Percentiles rank a stretch among this genome's conserved stretches.
These are phyloP conservation scores for Naganishia liquefaciens DNA, from an alignment of 1,284 basidiomycete species.

Conservation along the genomic window DNA sequence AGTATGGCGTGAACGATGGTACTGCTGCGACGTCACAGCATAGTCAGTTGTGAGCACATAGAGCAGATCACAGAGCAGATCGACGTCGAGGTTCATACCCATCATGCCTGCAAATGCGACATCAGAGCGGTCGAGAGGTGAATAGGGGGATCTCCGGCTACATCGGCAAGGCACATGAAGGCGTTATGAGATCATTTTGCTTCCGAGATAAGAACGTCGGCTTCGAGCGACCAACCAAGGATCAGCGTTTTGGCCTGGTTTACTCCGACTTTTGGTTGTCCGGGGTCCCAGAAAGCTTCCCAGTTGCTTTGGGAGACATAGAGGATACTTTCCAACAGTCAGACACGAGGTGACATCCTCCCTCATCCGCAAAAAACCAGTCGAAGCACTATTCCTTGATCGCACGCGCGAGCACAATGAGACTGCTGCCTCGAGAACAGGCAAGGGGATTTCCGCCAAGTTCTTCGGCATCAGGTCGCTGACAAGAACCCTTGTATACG, in stretches of 20 bases:
- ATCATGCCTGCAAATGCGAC: too few species aligned
- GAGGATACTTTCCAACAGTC: too few species aligned
- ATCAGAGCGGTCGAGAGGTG: too few species aligned
- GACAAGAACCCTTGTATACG: slow-evolving; percentile 28
- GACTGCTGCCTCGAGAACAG: slow-evolving; percentile 34
- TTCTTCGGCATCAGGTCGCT: slow-evolving; percentile 34
- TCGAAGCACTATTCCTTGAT: background rate
- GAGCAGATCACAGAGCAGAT: too few species aligned
- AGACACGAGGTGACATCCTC: background rate
- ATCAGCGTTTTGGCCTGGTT: background rate
- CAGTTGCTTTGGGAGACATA: too few species aligned
- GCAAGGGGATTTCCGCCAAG: slow-evolving; percentile 11
- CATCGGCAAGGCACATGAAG: too few species aligned
- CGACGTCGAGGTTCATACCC: background rate
- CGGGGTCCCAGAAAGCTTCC: background rate
- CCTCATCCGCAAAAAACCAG: background rate
- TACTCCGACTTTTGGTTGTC: background rate
- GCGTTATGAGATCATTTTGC: background rate
- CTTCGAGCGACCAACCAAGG: slow-evolving; percentile 14
- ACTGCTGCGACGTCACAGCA: background rate
- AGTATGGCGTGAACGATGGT: slow-evolving; percentile 40
- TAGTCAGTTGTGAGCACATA: slow-evolving; percentile 11
- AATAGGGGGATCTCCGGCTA: too few species aligned
- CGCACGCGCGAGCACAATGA: slow-evolving; percentile 8
- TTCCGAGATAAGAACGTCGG: slow-evolving; percentile 28